phyloP scores from a whole-genome alignment of 352 stramenopile genomes.

The Pseudoperonospora humuli region DNA sequence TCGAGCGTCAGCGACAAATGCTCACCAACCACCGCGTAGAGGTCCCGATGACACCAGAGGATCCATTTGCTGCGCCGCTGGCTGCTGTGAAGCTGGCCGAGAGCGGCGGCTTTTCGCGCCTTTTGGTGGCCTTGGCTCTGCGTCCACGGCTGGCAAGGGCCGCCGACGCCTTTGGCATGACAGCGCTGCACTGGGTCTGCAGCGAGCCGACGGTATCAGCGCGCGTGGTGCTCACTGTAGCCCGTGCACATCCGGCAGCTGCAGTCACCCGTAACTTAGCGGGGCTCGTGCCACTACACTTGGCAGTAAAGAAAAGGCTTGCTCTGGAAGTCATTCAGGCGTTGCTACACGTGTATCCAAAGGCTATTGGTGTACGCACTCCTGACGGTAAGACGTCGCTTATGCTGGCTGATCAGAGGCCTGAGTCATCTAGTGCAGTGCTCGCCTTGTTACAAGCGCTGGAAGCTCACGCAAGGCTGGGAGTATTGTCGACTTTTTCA shows the following conservation, averaged over 20 bases:
- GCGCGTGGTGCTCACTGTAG: conserved; percentile 42
- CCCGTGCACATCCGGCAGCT: conserved; percentile 37
- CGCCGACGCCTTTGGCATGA: conserved; percentile 66
- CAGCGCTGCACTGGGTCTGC: conserved; percentile 76
- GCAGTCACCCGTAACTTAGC: conserved; percentile 41
- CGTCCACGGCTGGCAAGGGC: conserved; percentile 34
- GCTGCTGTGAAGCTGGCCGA: conserved; percentile 37
- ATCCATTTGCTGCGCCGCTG: conserved; percentile 11
- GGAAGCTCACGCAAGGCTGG: conserved; percentile 22
- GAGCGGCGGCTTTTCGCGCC: conserved; percentile 34
- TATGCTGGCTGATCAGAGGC: conserved; percentile 34
- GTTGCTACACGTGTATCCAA: conserved; percentile 59
- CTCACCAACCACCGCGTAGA: conserved; percentile 8
- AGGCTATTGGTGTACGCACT: conserved; percentile 38
- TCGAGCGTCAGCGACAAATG: conserved; percentile 23
- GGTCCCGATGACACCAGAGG: conserved; percentile 7
- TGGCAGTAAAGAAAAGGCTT: conserved; percentile 55
- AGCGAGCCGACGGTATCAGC: conserved; percentile 42
- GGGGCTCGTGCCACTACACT: conserved; percentile 55
- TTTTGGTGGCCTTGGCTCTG: conserved; percentile 37
- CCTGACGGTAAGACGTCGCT: conserved; percentile 42
- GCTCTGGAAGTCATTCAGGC: conserved; percentile 52
- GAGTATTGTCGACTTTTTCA: too few relatives aligned
- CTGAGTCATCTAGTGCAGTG: conserved; percentile 21
- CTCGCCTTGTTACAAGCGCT: conserved; percentile 28